These are phyloP conservation scores for Fusarium drepaniforme DNA, from an alignment of 2,329 filamentous ascomycete species.

Conservation along the genomic window DNA sequence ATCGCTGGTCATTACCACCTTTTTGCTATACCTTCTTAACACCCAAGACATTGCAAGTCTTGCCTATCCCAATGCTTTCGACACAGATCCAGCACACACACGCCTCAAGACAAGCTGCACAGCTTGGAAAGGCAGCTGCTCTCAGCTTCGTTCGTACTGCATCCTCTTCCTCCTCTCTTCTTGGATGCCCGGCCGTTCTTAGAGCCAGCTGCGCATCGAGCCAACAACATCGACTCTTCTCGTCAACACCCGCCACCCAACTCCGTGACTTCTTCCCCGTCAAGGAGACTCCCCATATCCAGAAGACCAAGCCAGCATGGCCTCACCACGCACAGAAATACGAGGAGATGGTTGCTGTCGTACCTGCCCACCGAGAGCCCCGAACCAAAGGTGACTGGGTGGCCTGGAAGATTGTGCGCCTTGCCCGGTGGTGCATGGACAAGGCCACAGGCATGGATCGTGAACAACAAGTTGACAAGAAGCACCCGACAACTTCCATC, in stretches of 20 bases:
- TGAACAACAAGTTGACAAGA: conserved; percentile 75
- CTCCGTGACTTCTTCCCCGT: conserved; percentile 73
- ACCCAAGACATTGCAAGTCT: conserved; percentile 19
- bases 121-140: conserved; percentile 41
- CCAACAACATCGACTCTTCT: conserved; percentile 55
- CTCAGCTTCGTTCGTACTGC: conserved; percentile 33
- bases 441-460: conserved; percentile 79
- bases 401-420: conserved; percentile 81
- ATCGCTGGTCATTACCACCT: conserved; percentile 12
- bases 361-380: conserved; percentile 81
- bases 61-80: conserved; percentile 44
- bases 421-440: conserved; percentile 86
- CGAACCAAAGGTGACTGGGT: conserved; percentile 81
- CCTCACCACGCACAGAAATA: conserved; percentile 80
- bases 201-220: conserved; percentile 27
- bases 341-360: conserved; percentile 81
- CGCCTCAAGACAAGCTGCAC: conserved; percentile 42
- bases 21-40: conserved; percentile 8
- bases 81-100: conserved; percentile 38
- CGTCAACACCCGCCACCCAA: conserved; percentile 59
- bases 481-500: conserved; percentile 67
- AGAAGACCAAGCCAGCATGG: conserved; percentile 75
- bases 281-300: conserved; percentile 71
- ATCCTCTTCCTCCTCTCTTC: conserved; percentile 28
- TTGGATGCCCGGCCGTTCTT: conserved; percentile 19